Base-by-base conservation (phyloP, 371 early-diverging fungal species). In the Syncephalastrum sp. region DNA sequence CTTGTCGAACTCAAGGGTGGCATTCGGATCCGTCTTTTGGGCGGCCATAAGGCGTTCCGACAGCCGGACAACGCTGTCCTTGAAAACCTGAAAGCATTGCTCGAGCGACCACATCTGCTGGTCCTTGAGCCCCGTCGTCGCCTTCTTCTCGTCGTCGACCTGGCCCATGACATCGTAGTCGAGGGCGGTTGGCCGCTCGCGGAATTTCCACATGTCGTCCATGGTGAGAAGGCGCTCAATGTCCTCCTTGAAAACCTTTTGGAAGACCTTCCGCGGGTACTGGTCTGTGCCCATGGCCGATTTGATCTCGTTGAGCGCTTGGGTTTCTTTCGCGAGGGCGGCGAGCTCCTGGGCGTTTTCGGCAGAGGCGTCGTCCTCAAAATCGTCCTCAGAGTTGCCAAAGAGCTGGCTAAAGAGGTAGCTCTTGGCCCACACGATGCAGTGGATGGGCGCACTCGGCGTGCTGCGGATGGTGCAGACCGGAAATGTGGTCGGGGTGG, bases 361-460 rank as follows among this genome's bases (percentile, higher is more conserved):
- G 5, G 74, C 68, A 14, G 70, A 67, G 0, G 65, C 74, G 5
- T 70, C 82, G 17, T 77, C 74, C 13, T 86, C 86, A 16, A 72
- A 42, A 10, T 54, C 59, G 23, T 88, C 86, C 19, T 83, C 85
- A 5, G 84, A 77, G 55, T 77, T 71, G 29, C 94, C 95, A 79
- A 98, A 96, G 27, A 97, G 82, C 69, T 92, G 86, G 27, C 84
- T 90, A 71, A 91, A 93, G 47, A 98, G 76, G 69, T 91, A 97
- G 59, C 87, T 90, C 74, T 99, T 99, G 52, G 98, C 95, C 99
- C 99, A 99, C 21, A 97, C 97, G 53, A 99, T 93, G 62, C 99
- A 99, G 74, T 99, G 99, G 43, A 98, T 94, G 12, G 99, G 98
- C 24, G 86, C 86, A 46, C 86, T 90, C 0, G 99, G 99, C 4